Conservation (phyloP, 805 yeast genomes). For the Dipodascus albidus region DNA sequence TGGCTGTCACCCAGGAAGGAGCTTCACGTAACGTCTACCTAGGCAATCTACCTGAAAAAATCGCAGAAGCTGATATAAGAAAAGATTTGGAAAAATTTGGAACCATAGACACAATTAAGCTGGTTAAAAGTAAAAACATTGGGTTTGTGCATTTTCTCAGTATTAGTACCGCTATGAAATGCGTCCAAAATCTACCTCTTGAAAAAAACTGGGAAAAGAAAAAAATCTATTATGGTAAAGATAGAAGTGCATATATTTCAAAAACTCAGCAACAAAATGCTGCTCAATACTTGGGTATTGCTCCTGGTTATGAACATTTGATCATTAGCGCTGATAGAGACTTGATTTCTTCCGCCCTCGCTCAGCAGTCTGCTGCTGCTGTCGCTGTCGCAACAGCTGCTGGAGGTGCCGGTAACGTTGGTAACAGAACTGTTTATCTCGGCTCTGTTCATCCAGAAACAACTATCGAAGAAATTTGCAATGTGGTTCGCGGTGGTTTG, state of each 20-base stretch:
- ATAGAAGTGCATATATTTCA: conserved; percentile 81
- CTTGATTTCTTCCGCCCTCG: conserved; percentile 37
- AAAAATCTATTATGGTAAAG: conserved; percentile 85
- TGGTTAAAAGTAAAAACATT: conserved; percentile 64
- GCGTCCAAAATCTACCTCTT: conserved; percentile 63
- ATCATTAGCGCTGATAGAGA: conserved; percentile 56
- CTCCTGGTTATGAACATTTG: conserved; percentile 78
- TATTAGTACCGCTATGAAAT: conserved; percentile 75
- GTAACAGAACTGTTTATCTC: conserved; percentile 85
- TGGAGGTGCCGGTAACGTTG: conserved; percentile 85
- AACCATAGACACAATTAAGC: conserved; percentile 71
- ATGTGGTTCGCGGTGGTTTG: conserved; percentile 90
- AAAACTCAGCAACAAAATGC: conserved; percentile 96
- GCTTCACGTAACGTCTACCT: conserved; percentile 92
- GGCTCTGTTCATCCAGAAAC: conserved; percentile 86
- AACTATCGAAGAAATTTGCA: conserved; percentile 86
- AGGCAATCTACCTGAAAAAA: conserved; percentile 61
- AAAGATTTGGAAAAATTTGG: conserved; percentile 68
- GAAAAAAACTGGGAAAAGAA: conserved; percentile 60
- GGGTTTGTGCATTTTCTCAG: conserved; percentile 82
- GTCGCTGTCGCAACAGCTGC: conserved; percentile 95
- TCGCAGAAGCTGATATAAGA: conserved; percentile 53
- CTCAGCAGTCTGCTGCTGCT: conserved; percentile 93
- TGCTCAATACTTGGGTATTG: conserved; percentile 83
- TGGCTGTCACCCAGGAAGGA: conserved; percentile 69